Conservation (phyloP, 148 eudicot species). For the Heliosperma pusillum region DNA sequence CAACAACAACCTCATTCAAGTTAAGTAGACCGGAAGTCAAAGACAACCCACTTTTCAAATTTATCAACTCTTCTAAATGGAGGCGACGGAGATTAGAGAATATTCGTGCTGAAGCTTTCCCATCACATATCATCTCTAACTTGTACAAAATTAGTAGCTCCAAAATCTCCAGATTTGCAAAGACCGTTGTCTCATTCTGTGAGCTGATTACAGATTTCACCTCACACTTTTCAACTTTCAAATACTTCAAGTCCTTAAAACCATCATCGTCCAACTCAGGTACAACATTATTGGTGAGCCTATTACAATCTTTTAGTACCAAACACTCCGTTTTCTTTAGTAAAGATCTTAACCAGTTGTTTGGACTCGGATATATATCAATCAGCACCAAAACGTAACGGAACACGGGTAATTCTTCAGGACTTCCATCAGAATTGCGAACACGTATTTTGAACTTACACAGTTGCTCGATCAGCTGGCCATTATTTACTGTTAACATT, state of each 20-base stretch:
- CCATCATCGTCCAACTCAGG: background rate
- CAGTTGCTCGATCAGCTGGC: background rate
- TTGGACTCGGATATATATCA: background rate
- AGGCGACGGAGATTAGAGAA: background rate
- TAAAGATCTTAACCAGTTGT: background rate
- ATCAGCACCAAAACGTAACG: background rate
- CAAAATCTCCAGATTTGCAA: background rate
- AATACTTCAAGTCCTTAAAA: background rate
- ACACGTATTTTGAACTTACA: background rate
- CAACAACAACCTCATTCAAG: background rate
- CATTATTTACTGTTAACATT: background rate
- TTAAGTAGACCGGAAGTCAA: background rate
- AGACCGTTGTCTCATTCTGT: background rate
- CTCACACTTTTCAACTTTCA: background rate
- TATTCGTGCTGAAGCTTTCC: background rate
- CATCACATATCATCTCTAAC: background rate
- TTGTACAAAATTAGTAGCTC: rapidly evolving
- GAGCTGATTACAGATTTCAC: background rate
- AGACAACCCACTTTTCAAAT: background rate
- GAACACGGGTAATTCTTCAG: background rate
- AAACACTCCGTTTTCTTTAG: background rate
- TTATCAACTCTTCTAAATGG: background rate
- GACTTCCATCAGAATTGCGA: background rate
- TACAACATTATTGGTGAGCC: background rate
- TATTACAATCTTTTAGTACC: background rate